These are phyloP conservation scores for Colletotrichum simmondsii DNA, from an alignment of 2,329 filamentous ascomycete genomes.

Conservation along the genomic window DNA sequence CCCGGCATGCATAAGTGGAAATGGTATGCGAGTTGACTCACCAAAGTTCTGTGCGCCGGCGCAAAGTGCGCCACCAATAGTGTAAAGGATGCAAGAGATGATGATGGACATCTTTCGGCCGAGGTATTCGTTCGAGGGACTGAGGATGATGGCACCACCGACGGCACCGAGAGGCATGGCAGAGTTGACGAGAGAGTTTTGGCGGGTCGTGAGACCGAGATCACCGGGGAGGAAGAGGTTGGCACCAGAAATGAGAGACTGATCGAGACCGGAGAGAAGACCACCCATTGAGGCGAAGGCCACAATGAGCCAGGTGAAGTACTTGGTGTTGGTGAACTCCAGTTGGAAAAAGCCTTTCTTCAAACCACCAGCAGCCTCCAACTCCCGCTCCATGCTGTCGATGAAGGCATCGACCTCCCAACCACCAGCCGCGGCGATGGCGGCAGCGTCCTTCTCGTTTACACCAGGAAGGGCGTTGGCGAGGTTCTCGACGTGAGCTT, in stretches of 20 bases:
- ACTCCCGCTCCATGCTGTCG: constrained; percentile 53
- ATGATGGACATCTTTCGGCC: constrained; percentile 77
- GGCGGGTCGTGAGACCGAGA: constrained; percentile 62
- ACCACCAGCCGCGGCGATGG: constrained; percentile 47
- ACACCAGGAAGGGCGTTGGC: constrained; percentile 12
- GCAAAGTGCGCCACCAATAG: constrained; percentile 74
- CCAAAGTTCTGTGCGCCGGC: constrained; percentile 75
- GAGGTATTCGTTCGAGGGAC: constrained; percentile 74
- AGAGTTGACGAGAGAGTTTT: constrained; percentile 75
- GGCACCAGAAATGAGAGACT: constrained; percentile 78
- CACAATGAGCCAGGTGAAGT: constrained; percentile 73
- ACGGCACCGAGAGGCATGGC: constrained; percentile 80
- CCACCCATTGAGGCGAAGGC: constrained; percentile 82
- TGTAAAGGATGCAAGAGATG: constrained; percentile 76
- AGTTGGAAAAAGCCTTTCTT: constrained; percentile 61
- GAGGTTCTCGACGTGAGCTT: constrained; percentile 32
- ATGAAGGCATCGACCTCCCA: constrained; percentile 52
- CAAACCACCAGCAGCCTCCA: constrained; percentile 39
- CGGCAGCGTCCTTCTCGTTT: constrained; percentile 45
- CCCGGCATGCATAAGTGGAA: constrained; percentile 29
- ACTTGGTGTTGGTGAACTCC: constrained; percentile 71
- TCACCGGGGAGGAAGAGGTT: constrained; percentile 73
- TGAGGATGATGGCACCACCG: constrained; percentile 74
- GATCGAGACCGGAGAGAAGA: constrained; percentile 77
- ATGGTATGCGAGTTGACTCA: constrained; percentile 34